Conservation (phyloP, 2,329 filamentous ascomycete genomes). For the Nothopassalora personata region DNA sequence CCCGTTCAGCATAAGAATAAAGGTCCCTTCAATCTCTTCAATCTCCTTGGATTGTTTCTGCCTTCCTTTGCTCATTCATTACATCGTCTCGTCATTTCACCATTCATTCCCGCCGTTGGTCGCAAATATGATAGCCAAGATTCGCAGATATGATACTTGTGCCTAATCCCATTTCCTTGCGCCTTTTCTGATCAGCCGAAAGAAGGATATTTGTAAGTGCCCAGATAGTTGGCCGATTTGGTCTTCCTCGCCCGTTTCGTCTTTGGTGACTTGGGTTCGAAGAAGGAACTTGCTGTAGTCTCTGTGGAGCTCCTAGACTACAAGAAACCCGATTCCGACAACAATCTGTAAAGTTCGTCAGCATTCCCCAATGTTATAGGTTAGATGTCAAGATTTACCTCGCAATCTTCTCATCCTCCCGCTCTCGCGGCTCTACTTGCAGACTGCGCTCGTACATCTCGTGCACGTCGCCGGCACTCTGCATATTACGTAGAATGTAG, state of each 20-base stretch:
- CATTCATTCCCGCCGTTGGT: neutral
- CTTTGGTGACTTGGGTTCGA: constrained; percentile 4
- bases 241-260: constrained; percentile 1
- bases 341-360: constrained; percentile 37
- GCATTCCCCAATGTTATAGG: constrained; percentile 1
- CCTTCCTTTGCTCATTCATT: constrained; percentile 1
- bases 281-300: constrained; percentile 16
- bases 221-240: neutral
- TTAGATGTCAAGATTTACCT: constrained; percentile 56
- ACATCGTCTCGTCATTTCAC: neutral
- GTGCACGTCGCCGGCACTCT: constrained; percentile 89
- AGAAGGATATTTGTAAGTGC: neutral
- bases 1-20: neutral
- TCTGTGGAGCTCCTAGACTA: constrained; percentile 27
- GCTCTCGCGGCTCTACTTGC: constrained; percentile 85
- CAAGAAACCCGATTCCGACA: constrained; percentile 53
- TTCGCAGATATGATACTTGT: neutral
- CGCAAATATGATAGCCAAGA: neutral
- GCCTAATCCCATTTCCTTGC: neutral
- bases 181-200: neutral
- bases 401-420: constrained; percentile 99
- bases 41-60: neutral
- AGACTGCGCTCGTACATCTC: constrained; percentile 99
- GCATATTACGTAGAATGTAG: constrained; percentile 95
- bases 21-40: neutral